Base-by-base conservation (phyloP, 2,329 filamentous ascomycete species). In the Fusarium sp. region DNA sequence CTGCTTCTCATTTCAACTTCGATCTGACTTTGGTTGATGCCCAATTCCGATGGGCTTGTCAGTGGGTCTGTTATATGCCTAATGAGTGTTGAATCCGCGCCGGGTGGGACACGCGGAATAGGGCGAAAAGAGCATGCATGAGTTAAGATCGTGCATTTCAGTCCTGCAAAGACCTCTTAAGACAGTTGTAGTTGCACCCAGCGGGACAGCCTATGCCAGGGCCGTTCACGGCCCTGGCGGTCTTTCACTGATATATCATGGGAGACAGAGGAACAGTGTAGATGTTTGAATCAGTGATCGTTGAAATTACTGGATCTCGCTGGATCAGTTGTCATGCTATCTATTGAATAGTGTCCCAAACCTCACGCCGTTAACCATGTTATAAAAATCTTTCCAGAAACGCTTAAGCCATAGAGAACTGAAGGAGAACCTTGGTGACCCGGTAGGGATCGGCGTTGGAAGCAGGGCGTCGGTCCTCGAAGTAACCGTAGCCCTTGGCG, bases 401-500 rank as follows among this genome's bases (percentile, higher is more conserved):
- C 71, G 71, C 71, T 74, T 72, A 74, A 48, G 71, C 71, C 71
- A 74, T 35, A 1, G 71, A 78, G 56, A 65, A 78, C 27, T 77
- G 74, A 2, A 78, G 64, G 73, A 95, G 92, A 81, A 95, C 94
- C 84, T 92, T 93, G 73, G 94, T 94, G 68, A 91, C 87, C 85
- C 95, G 93, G 86, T 97, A 97, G 71, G 94, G 94, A 84, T 95
- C 94, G 75, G 92, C 94, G 84, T 97, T 97, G 81, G 93, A 96
- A 66, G 95, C 95, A 67, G 93, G 92, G 75, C 93, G 90, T 82
- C 93, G 90, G 76, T 95, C 93, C 85, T 98, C 95, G 77, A 98
- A 98, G 90, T 98, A 98, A 75, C 95, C 95, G 87, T 93, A 97
- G 84, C 95, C 95, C 85, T 97, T 94, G 83, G 93, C 92, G 58